These are phyloP conservation scores for Hygrocybe coccinea DNA, from an alignment of 768 basidiomycete genomes.

Conservation along the genomic window DNA sequence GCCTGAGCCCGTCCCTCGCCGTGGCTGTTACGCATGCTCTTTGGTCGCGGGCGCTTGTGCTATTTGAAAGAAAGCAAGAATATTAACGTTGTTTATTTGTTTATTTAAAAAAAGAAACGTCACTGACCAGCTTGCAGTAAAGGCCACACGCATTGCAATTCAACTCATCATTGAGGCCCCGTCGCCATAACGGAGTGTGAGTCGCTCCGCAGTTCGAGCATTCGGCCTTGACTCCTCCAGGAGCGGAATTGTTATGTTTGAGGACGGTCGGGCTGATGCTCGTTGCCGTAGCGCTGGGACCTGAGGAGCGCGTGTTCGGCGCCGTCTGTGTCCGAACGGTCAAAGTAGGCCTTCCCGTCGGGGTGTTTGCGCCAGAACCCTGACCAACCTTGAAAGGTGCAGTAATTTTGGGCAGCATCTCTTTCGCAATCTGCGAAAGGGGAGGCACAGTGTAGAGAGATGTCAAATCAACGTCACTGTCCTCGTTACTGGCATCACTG, in stretches of 20 bases:
- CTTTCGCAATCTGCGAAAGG: conserved; percentile 40
- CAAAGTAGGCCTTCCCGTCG: conserved; percentile 49
- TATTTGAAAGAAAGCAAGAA: conserved; percentile 26
- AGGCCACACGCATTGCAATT: conserved; percentile 88
- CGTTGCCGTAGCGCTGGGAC: conserved; percentile 62
- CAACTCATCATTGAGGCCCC: conserved; percentile 81
- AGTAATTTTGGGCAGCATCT: conserved; percentile 47
- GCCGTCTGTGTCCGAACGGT: conserved; percentile 55
- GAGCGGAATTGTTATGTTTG: conserved; percentile 41
- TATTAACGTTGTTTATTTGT: too few relatives aligned
- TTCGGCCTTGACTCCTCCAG: conserved; percentile 68
- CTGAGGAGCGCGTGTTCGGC: conserved; percentile 47
- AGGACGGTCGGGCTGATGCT: conserved; percentile 46
- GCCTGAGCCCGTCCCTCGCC: conserved; percentile 65
- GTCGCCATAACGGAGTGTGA: conserved; percentile 82
- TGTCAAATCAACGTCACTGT: conserved; percentile 18
- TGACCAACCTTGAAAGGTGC: conserved; percentile 56
- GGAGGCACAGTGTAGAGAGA: conserved; percentile 25
- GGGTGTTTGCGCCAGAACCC: conserved; percentile 43
- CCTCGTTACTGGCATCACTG: conserved; percentile 35
- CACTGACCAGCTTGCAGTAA: conserved; percentile 72
- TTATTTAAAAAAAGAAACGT: conserved; percentile 1
- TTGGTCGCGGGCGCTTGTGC: conserved; percentile 86
- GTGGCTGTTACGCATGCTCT: conserved; percentile 77
- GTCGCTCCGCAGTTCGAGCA: conserved; percentile 88